Conservation (phyloP, 169 alveolate species). For the Eimeria sp. region DNA sequence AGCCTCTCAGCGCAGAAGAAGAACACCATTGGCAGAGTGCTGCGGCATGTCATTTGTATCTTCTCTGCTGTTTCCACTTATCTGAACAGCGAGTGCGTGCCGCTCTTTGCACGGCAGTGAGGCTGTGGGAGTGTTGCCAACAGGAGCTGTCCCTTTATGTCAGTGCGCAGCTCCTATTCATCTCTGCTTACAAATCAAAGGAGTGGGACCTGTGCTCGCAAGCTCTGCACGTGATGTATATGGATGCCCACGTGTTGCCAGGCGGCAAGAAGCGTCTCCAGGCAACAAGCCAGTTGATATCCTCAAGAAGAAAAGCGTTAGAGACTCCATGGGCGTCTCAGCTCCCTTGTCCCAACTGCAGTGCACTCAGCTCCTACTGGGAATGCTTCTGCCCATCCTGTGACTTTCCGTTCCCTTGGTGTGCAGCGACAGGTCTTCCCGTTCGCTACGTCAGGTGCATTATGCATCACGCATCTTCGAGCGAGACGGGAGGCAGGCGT, state of each 20-base stretch:
- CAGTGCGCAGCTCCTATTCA: constrained; percentile 36
- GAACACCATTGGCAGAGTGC: constrained; percentile 41
- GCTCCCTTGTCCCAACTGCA: constrained; percentile 62
- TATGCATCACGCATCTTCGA: background rate
- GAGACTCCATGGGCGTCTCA: constrained; percentile 6
- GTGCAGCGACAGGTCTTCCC: constrained; percentile 67
- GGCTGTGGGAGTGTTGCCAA: constrained; percentile 53
- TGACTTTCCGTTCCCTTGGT: constrained; percentile 61
- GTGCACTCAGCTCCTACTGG: constrained; percentile 57
- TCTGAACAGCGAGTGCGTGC: constrained; percentile 43
- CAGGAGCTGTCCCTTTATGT: constrained; percentile 25
- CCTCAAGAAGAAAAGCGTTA: background rate
- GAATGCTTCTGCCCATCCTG: constrained; percentile 59
- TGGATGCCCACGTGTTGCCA: background rate
- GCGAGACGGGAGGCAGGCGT: background rate
- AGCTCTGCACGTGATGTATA: constrained; percentile 48
- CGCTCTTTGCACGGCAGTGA: constrained; percentile 64
- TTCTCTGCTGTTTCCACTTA: constrained; percentile 42
- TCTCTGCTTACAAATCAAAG: constrained; percentile 44
- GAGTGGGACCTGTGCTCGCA: constrained; percentile 68
- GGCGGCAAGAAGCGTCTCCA: constrained; percentile 9
- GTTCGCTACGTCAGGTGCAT: constrained; percentile 30
- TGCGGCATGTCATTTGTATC: constrained; percentile 47
- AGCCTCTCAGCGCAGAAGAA: constrained; percentile 7
- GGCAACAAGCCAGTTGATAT: background rate